These are phyloP conservation scores for Blumeriella jaapii DNA, from an alignment of 2,329 filamentous ascomycete genomes.

Conservation along the genomic window DNA sequence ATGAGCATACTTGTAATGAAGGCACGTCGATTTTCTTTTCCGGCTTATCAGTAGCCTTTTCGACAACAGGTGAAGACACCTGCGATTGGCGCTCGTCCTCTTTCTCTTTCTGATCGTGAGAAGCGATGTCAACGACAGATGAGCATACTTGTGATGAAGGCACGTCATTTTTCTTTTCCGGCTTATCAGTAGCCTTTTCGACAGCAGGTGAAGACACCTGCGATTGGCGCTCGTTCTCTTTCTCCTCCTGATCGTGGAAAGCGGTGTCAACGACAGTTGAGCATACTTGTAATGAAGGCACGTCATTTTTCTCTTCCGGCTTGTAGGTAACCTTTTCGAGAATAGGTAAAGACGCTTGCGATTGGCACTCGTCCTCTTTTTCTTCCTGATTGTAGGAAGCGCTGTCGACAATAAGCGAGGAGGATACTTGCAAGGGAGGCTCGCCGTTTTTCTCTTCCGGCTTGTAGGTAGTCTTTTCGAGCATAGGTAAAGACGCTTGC, in stretches of 20 bases:
- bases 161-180: neutral
- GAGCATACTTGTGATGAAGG: conserved; percentile 2
- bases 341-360: neutral
- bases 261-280: neutral
- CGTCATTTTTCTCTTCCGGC: neutral
- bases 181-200: too few species aligned
- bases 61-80: neutral
- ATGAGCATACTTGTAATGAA: neutral
- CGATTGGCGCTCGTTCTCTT: conserved; percentile 1
- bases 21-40: neutral
- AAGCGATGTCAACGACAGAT: too few species aligned
- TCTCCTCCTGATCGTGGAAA: neutral
- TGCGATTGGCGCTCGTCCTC: conserved; percentile 3
- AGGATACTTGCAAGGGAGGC: too few species aligned
- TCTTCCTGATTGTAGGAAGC: neutral
- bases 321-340: too few species aligned
- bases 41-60: too few species aligned
- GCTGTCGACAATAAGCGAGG: neutral
- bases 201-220: neutral
- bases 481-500: too few species aligned
- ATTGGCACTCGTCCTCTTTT: neutral
- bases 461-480: too few species aligned
- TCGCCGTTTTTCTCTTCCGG: too few species aligned
- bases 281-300: conserved; percentile 5
- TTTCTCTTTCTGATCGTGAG: neutral